These are phyloP conservation scores for Samsoniella hepiali DNA, from an alignment of 2,329 filamentous ascomycete genomes.

Conservation along the genomic window DNA sequence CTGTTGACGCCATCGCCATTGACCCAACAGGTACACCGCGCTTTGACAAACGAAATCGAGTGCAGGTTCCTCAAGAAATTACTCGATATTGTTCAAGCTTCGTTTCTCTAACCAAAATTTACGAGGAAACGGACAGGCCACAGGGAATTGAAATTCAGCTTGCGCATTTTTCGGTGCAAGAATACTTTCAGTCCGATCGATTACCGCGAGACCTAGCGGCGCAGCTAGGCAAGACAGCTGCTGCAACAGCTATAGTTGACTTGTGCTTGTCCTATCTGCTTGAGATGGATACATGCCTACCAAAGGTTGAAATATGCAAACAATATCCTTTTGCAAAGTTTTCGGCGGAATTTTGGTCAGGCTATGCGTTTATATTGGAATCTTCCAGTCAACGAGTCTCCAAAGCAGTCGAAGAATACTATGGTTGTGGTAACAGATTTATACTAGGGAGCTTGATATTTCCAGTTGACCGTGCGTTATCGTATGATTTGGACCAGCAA, in stretches of 20 bases:
- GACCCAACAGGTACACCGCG: background rate
- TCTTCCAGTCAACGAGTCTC: background rate
- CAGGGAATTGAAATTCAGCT: background rate
- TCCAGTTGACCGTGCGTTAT: too few species aligned
- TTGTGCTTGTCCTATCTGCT: constrained; percentile 10
- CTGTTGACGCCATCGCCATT: background rate
- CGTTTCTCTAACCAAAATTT: background rate
- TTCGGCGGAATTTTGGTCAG: constrained; percentile 8
- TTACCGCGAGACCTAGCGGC: background rate
- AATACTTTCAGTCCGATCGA: constrained; percentile 7
- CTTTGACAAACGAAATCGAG: background rate
- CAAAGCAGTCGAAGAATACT: background rate
- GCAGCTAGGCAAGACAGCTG: background rate
- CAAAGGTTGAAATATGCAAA: too few species aligned
- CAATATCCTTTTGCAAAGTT: constrained; percentile 9
- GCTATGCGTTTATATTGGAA: background rate
- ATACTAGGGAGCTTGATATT: background rate
- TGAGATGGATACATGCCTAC: too few species aligned
- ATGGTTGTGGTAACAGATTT: background rate
- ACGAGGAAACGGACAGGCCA: background rate
- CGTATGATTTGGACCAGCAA: too few species aligned
- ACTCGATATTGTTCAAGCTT: constrained; percentile 9
- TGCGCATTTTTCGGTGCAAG: constrained; percentile 15
- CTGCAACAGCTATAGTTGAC: background rate
- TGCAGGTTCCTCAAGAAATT: background rate